Evolutionary conservation across 257 asterid species (phyloP).

Genomic region (Rauvolfia tetraphylla): DNA sequence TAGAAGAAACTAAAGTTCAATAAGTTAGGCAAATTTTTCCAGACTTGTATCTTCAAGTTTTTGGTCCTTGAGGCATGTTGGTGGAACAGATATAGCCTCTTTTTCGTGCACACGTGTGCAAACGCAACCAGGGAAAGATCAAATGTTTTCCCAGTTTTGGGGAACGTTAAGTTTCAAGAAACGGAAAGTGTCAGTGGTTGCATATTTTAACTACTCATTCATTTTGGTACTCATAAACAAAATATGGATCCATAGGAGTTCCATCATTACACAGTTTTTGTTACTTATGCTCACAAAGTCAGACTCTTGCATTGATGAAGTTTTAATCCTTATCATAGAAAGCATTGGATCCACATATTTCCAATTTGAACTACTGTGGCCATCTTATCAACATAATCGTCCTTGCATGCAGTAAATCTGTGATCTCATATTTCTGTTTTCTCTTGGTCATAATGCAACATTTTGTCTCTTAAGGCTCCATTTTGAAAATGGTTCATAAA

Average conservation of each 20-base stretch:
- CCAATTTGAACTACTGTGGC: not conserved
- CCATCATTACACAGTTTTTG: not conserved
- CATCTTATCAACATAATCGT: not conserved
- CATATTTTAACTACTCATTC: not conserved
- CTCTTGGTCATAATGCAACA: not conserved
- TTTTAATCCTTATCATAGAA: not conserved
- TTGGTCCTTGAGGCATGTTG: not conserved
- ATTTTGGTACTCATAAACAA: not conserved
- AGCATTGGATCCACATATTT: not conserved
- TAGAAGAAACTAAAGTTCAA: not conserved
- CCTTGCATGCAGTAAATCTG: not conserved
- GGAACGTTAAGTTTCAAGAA: not conserved
- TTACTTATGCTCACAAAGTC: not conserved
- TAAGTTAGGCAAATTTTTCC: not conserved
- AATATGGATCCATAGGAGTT: not conserved
- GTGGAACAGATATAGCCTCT: not conserved
- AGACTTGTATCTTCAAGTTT: not conserved
- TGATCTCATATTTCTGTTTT: not conserved
- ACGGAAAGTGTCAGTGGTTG: not conserved
- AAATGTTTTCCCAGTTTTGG: not conserved
- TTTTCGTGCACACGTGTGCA: not conserved
- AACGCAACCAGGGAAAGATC: not conserved
- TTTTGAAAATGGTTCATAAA: not conserved
- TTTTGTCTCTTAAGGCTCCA: not conserved
- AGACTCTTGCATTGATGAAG: not conserved